Percentiles rank a stretch among this genome's conserved stretches.
Conservation (phyloP, 2,329 filamentous ascomycete species). For the Microsporum audouinii region DNA sequence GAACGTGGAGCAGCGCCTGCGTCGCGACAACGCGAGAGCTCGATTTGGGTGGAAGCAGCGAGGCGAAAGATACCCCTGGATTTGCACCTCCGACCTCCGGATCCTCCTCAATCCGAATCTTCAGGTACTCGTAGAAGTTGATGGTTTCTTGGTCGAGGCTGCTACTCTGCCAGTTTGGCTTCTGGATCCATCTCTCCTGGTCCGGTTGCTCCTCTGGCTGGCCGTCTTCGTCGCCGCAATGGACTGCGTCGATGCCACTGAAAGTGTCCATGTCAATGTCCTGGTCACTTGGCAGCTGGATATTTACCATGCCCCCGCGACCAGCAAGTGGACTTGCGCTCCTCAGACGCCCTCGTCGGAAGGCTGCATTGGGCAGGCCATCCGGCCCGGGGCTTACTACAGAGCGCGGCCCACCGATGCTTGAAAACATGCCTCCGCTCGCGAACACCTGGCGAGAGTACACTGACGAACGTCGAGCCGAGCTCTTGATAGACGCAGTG, state of each 20-base stretch:
- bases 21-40: conserved; percentile 53
- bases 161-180: conserved; percentile 38
- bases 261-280: conserved; percentile 13
- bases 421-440: conserved; percentile 17
- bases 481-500: conserved; percentile 44
- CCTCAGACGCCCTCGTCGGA: conserved; percentile 41
- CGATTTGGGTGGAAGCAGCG: conserved; percentile 50
- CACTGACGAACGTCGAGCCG: conserved; percentile 34
- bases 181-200: conserved; percentile 16
- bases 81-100: conserved; percentile 16
- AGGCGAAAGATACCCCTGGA: conserved; percentile 50
- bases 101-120: conserved; percentile 35
- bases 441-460: conserved; percentile 23
- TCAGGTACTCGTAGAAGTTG: conserved; percentile 54
- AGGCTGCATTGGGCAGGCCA: conserved; percentile 8
- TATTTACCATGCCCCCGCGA: conserved; percentile 27
- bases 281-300: neutral
- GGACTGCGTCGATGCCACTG: conserved; percentile 16
- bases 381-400: conserved; percentile 17
- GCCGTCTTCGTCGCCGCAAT: conserved; percentile 15
- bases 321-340: conserved; percentile 52
- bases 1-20: conserved; percentile 63
- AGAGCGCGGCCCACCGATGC: conserved; percentile 20
- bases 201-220: conserved; percentile 18
- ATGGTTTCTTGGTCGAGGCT: conserved; percentile 47